Conservation (phyloP, 768 basidiomycete genomes). For the Jaapia argillacea region DNA sequence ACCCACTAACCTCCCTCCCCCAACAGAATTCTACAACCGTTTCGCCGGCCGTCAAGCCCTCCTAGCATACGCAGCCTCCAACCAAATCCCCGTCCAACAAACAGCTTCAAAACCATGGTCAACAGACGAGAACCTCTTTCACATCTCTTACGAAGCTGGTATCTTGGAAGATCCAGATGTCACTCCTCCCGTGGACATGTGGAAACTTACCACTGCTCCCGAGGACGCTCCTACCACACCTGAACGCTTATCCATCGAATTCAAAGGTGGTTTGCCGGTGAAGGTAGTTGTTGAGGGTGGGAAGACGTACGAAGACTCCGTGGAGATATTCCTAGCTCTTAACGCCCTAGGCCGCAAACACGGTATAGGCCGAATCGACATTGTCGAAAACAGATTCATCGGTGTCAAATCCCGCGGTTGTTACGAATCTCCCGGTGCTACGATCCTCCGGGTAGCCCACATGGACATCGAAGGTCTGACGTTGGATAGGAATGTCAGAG, state of each 20-base stretch:
- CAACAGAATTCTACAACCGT: slow-evolving; percentile 87
- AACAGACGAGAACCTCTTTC: slow-evolving; percentile 98
- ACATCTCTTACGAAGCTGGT: slow-evolving; percentile 99
- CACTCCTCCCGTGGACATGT: slow-evolving; percentile 95
- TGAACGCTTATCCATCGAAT: slow-evolving; percentile 79
- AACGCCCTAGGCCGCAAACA: slow-evolving; percentile 92
- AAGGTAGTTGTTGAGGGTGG: slow-evolving; percentile 55
- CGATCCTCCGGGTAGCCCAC: slow-evolving; percentile 91
- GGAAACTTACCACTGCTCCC: slow-evolving; percentile 88
- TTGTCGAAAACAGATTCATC: slow-evolving; percentile 99
- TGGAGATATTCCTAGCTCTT: slow-evolving; percentile 87
- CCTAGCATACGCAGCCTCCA: slow-evolving; percentile 79
- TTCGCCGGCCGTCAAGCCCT: slow-evolving; percentile 94
- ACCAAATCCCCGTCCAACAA: slow-evolving; percentile 88
- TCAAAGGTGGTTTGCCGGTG: slow-evolving; percentile 77
- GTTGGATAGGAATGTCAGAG: slow-evolving; percentile 94
- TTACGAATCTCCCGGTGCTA: slow-evolving; percentile 96
- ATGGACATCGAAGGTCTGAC: slow-evolving; percentile 96
- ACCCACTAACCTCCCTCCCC: slow-evolving; percentile 1
- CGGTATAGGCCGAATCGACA: slow-evolving; percentile 95
- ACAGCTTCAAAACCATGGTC: slow-evolving; percentile 98
- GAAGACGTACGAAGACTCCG: slow-evolving; percentile 77
- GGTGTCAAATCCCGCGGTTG: slow-evolving; percentile 99
- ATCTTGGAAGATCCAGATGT: slow-evolving; percentile 96
- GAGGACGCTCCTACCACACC: slow-evolving; percentile 73